A percentile compares a stretch with the other conserved stretches of the same genome.
Evolutionary conservation across 2,329 filamentous ascomycete species (phyloP).

Genomic region (Neofusicoccum kwambonambiense): DNA sequence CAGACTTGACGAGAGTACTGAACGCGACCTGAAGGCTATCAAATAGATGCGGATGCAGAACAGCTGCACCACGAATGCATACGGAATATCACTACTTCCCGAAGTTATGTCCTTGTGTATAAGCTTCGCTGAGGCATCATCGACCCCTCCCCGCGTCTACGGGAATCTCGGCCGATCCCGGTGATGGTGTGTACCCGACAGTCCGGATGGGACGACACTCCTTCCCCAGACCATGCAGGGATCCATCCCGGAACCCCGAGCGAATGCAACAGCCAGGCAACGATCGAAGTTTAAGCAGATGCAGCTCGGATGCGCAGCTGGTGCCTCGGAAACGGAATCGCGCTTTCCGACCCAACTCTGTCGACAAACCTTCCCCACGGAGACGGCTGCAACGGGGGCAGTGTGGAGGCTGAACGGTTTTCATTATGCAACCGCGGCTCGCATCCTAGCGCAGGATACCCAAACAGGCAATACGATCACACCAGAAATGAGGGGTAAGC

Average conservation of each 20-base stretch:
- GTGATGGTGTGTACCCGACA: too few species aligned
- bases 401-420: background rate
- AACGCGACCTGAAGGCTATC: too few species aligned
- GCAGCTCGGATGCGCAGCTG: background rate
- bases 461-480: background rate
- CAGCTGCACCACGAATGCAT: too few species aligned
- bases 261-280: background rate
- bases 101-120: too few species aligned
- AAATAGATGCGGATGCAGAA: too few species aligned
- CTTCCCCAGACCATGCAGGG: background rate
- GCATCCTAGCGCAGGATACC: background rate
- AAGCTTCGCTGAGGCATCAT: too few species aligned
- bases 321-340: too few species aligned
- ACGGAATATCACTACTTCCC: too few species aligned
- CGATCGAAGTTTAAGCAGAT: background rate
- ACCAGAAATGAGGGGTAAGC: slow-evolving; percentile 4
- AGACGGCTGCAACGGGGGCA: too few species aligned
- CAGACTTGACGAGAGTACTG: too few species aligned
- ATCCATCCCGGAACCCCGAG: background rate
- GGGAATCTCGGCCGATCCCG: too few species aligned
- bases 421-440: background rate
- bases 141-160: too few species aligned
- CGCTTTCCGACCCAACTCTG: background rate
- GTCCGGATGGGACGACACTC: background rate
- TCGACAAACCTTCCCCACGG: background rate